Evolutionary conservation across 345 rosid species (phyloP).

Genomic region (Ailanthus altissimus): DNA sequence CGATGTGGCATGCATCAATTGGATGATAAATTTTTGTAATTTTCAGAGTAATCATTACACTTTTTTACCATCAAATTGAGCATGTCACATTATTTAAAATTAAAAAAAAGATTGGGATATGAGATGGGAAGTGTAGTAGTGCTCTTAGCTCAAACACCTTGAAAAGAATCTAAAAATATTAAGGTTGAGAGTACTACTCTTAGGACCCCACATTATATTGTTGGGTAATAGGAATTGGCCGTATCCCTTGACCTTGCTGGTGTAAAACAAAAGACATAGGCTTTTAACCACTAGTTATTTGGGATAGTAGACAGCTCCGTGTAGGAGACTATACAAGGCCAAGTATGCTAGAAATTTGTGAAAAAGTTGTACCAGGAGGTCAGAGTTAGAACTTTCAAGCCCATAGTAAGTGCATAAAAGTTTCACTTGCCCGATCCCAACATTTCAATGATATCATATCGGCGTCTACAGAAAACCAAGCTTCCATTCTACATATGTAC

Average conservation of each 20-base stretch:
- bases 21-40: too few relatives aligned
- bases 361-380: background rate
- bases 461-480: conserved; percentile 94
- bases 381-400: background rate
- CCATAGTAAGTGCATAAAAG: background rate
- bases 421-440: conserved; percentile 84
- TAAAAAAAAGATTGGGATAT: too few relatives aligned
- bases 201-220: background rate
- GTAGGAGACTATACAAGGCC: background rate
- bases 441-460: conserved; percentile 79
- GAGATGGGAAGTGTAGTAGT: too few relatives aligned
- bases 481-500: conserved; percentile 94
- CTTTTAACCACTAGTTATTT: background rate
- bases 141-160: too few relatives aligned
- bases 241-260: background rate
- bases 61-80: too few relatives aligned
- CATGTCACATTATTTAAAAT: too few relatives aligned
- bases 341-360: background rate
- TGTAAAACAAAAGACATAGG: background rate
- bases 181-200: background rate
- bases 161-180: background rate
- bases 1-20: too few relatives aligned
- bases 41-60: too few relatives aligned
- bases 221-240: background rate
- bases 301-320: background rate